Conservation (phyloP, 202 grass and related monocot genomes). For the Alloteropsis angusta region DNA sequence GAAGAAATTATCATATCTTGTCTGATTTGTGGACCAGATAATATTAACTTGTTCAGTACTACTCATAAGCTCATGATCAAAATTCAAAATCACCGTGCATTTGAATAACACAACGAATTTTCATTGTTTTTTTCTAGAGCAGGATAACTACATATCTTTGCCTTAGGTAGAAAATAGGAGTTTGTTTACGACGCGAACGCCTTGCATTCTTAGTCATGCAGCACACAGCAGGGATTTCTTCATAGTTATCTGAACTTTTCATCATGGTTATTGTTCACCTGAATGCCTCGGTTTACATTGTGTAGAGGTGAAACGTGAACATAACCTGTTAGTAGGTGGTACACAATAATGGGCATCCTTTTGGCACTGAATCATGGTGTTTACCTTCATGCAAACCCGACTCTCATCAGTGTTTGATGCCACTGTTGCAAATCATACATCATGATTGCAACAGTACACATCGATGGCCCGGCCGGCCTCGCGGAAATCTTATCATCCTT, state of each 20-base stretch:
- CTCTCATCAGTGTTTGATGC: slow-evolving; percentile 1
- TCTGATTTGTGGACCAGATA: background rate
- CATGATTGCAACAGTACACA: slow-evolving; percentile 4
- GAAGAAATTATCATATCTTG: background rate
- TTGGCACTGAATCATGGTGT: background rate
- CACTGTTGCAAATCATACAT: background rate
- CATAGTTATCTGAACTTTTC: background rate
- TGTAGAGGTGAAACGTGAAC: background rate
- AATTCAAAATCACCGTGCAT: background rate
- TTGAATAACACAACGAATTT: background rate
- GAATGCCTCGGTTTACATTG: background rate
- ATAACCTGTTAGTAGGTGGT: background rate
- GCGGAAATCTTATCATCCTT: background rate
- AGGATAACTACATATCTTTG: no score
- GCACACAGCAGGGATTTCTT: background rate
- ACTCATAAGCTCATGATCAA: background rate
- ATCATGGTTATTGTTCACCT: background rate
- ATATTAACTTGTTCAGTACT: background rate
- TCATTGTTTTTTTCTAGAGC: no score
- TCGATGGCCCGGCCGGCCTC: background rate
- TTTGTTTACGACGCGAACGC: no score
- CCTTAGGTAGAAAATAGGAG: no score
- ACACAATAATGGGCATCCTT: background rate
- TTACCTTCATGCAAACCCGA: background rate
- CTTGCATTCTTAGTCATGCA: no score